phyloP scores from a whole-genome alignment of 768 basidiomycete genomes.

The Scleroderma citrinum region DNA sequence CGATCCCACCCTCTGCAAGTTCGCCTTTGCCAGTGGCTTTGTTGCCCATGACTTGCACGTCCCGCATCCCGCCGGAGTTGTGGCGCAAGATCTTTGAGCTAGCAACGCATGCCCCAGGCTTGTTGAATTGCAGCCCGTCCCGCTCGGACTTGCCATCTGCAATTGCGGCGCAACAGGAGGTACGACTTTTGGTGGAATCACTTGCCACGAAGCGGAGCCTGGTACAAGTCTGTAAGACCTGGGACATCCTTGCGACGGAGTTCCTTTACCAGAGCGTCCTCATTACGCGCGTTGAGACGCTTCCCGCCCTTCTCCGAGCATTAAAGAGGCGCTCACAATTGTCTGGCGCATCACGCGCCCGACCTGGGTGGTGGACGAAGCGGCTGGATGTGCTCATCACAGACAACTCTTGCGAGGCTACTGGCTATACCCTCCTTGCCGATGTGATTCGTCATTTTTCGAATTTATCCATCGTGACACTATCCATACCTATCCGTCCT shows the following conservation, averaged over 20 bases:
- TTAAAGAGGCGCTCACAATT: slow-evolving; percentile 6
- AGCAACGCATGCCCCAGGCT: slow-evolving; percentile 10
- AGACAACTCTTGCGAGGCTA: slow-evolving; percentile 20
- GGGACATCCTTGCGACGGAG: slow-evolving; percentile 17
- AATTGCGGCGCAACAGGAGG: slow-evolving; percentile 14
- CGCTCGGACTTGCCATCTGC: slow-evolving; percentile 15
- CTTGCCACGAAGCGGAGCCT: slow-evolving; percentile 18
- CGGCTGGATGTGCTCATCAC: slow-evolving; percentile 21
- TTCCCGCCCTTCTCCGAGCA: slow-evolving; percentile 11
- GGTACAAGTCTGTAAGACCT: slow-evolving; percentile 19
- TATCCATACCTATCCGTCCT: slow-evolving; percentile 24
- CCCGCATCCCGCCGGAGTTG: slow-evolving; percentile 21
- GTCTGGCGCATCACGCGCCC: slow-evolving; percentile 3
- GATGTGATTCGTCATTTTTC: slow-evolving; percentile 20
- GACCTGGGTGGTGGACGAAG: slow-evolving; percentile 23
- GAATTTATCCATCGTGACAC: slow-evolving; percentile 18
- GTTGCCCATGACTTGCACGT: too few relatives aligned
- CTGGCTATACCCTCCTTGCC: slow-evolving; percentile 19
- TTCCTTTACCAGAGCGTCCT: slow-evolving; percentile 20
- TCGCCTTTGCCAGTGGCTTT: too few relatives aligned
- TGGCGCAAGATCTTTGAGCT: slow-evolving; percentile 23
- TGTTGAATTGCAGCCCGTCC: slow-evolving; percentile 8
- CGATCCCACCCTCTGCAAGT: too few relatives aligned
- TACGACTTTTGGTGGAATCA: slow-evolving; percentile 12
- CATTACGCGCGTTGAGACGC: slow-evolving; percentile 13